phyloP scores from a whole-genome alignment of 352 stramenopile genomes.

The Phytopythium kandeliae region DNA sequence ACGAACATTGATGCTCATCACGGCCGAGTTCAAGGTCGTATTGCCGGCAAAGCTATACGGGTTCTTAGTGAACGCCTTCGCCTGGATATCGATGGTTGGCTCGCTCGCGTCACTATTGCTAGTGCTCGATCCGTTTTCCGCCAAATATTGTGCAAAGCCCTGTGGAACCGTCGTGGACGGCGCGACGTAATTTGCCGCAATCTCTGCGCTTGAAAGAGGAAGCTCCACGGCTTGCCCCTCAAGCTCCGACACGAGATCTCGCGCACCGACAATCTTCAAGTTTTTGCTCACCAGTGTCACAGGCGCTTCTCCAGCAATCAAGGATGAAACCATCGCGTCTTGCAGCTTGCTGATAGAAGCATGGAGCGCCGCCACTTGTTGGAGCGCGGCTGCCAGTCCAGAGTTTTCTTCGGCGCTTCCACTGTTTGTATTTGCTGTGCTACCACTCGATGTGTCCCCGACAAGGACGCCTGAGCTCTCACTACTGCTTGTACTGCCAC shows the following conservation, averaged over 20 bases:
- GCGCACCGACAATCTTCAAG: conserved; percentile 37
- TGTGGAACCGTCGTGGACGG: conserved; percentile 42
- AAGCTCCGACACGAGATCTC: conserved; percentile 38
- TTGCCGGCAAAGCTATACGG: conserved; percentile 43
- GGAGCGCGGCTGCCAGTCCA: neutral
- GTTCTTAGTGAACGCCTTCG: conserved; percentile 59
- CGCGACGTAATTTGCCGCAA: conserved; percentile 43
- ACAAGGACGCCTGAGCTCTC: neutral
- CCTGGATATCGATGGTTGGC: conserved; percentile 54
- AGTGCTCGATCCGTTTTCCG: conserved; percentile 9
- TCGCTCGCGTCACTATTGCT: conserved; percentile 6
- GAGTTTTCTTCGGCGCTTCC: conserved; percentile 16
- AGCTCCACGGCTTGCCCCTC: conserved; percentile 28
- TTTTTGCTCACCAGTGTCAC: conserved; percentile 63
- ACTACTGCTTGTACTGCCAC: conserved; percentile 1
- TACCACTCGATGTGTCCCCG: neutral
- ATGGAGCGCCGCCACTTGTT: conserved; percentile 26
- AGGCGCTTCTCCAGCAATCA: conserved; percentile 40
- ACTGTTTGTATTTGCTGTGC: neutral
- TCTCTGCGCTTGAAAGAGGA: conserved; percentile 32
- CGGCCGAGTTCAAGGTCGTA: conserved; percentile 40
- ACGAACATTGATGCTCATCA: conserved; percentile 56
- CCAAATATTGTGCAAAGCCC: conserved; percentile 40
- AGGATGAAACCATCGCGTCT: conserved; percentile 26
- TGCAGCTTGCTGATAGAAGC: conserved; percentile 52